Evolutionary conservation across 2,329 filamentous ascomycete species (phyloP).

Genomic region (Fusarium sp.): DNA sequence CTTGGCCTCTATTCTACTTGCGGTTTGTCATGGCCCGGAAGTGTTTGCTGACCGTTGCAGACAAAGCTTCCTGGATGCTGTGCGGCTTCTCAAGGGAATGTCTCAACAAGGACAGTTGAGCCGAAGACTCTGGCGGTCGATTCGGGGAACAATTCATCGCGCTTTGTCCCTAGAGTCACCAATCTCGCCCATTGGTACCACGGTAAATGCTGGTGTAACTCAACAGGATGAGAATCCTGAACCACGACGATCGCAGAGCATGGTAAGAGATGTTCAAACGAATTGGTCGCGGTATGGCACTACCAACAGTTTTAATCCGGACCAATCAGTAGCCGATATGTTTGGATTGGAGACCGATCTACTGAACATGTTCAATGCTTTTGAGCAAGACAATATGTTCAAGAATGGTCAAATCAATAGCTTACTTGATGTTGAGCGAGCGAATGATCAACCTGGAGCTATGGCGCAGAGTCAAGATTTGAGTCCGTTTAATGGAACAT

Average conservation of each 20-base stretch:
- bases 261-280: not conserved
- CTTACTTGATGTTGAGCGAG: not conserved
- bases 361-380: slow-evolving; percentile 19
- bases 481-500: not conserved
- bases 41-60: slow-evolving; percentile 16
- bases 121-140: slow-evolving; percentile 14
- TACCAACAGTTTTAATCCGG: not conserved
- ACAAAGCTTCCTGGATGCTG: slow-evolving; percentile 11
- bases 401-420: not conserved
- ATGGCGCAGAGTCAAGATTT: not conserved
- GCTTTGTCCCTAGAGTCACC: slow-evolving; percentile 11
- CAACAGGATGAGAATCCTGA: not conserved
- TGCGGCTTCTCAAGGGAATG: not conserved
- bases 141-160: slow-evolving; percentile 12
- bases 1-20: slow-evolving; percentile 9
- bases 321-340: not conserved
- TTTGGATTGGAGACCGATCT: slow-evolving; percentile 23
- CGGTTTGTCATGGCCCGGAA: slow-evolving; percentile 14
- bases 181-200: accelerated
- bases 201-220: not conserved
- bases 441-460: not conserved
- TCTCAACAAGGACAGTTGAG: slow-evolving; percentile 11
- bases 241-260: not conserved
- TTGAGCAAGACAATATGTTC: slow-evolving; percentile 18
- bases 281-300: not conserved